Percentiles rank a stretch among this genome's conserved stretches.
phyloP scores from a whole-genome alignment of 768 basidiomycete species.

The Suillus ampliporus region DNA sequence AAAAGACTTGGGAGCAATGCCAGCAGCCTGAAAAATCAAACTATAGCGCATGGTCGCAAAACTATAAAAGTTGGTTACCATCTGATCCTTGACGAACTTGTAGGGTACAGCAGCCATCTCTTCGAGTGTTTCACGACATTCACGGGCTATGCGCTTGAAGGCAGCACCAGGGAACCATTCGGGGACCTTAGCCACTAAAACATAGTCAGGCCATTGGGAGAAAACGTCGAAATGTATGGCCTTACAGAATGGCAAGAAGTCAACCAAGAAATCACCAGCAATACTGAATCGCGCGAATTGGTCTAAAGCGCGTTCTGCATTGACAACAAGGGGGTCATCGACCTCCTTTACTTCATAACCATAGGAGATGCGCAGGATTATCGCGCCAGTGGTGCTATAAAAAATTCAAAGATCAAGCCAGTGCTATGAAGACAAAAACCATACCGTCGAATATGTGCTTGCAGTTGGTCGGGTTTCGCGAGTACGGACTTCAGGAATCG shows the following conservation, averaged over 20 bases:
- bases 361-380: conserved; percentile 47
- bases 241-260: conserved; percentile 28
- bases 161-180: conserved; percentile 42
- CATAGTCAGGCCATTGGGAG: conserved; percentile 8
- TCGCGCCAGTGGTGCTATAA: conserved; percentile 22
- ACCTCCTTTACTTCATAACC: conserved; percentile 43
- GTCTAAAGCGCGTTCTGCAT: conserved; percentile 31
- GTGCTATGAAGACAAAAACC: not conserved
- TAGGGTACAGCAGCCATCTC: conserved; percentile 52
- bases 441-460: conserved; percentile 28
- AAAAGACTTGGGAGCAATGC: conserved; percentile 25
- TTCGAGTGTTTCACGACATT: conserved; percentile 31
- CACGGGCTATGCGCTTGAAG: conserved; percentile 38
- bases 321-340: conserved; percentile 42
- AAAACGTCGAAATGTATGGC: fast-evolving
- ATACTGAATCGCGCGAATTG: conserved; percentile 14
- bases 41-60: not conserved
- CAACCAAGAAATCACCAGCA: conserved; percentile 27
- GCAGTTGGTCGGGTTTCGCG: conserved; percentile 21
- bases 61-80: conserved; percentile 39
- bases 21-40: conserved; percentile 20
- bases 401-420: too few relatives aligned
- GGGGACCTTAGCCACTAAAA: conserved; percentile 36
- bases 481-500: conserved; percentile 25
- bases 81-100: conserved; percentile 48